Percentiles rank a stretch among this genome's conserved stretches.
phyloP scores from a whole-genome alignment of 768 basidiomycete genomes.

The Lactarius sp. region DNA sequence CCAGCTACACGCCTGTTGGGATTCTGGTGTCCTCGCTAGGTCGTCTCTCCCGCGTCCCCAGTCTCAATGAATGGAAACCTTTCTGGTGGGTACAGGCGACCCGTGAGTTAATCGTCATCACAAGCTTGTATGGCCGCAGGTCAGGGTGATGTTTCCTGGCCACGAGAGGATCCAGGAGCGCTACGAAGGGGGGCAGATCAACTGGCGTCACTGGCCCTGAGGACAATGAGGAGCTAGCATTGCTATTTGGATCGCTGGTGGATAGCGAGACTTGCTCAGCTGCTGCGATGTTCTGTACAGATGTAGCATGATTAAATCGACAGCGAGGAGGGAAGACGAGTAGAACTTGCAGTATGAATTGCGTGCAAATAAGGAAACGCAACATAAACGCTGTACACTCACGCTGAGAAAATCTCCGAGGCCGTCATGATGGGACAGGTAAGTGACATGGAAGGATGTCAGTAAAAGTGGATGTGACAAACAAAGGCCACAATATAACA shows the following conservation, averaged over 20 bases:
- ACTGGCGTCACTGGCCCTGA: slow-evolving; percentile 10
- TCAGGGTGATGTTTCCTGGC: slow-evolving; percentile 17
- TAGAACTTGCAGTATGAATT: slow-evolving; percentile 9
- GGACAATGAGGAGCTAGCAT: slow-evolving; percentile 8
- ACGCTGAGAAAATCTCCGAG: no score
- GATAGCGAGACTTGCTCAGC: slow-evolving; percentile 24
- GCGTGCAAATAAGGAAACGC: no score
- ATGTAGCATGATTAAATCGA: neutral
- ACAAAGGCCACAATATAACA: no score
- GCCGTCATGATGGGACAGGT: no score
- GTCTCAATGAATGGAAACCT: neutral
- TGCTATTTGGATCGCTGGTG: slow-evolving; percentile 9
- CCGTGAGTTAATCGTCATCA: neutral
- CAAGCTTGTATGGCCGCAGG: slow-evolving; percentile 5
- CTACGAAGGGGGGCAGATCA: neutral
- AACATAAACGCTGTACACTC: no score
- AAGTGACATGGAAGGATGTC: no score
- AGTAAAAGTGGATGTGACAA: no score
- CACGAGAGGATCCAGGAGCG: slow-evolving; percentile 1
- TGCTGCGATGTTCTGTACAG: slow-evolving; percentile 10
- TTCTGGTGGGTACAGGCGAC: slow-evolving; percentile 13
- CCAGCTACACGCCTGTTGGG: slow-evolving; percentile 7
- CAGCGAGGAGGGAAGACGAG: neutral
- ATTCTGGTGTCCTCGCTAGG: slow-evolving; percentile 1
- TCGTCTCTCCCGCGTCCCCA: slow-evolving; percentile 17